Conservation (phyloP, 2,329 filamentous ascomycete genomes). For the Cladosporium oxysporum region DNA sequence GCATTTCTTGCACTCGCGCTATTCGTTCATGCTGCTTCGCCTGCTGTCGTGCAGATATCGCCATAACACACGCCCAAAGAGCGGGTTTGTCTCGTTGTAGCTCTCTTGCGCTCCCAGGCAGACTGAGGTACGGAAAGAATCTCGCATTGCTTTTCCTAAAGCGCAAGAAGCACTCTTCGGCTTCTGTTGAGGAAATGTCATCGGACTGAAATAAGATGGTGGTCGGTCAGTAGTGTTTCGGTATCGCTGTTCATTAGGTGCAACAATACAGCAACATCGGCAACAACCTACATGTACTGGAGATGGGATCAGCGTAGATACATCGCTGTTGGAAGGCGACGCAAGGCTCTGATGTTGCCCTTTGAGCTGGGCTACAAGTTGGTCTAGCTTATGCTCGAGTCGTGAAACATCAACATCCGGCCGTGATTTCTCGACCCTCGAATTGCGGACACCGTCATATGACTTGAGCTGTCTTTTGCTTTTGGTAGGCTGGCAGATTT, state of each 20-base stretch:
- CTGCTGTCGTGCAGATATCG: conserved; percentile 29
- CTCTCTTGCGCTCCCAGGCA: conserved; percentile 21
- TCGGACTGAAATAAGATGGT: not conserved
- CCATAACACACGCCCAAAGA: conserved; percentile 44
- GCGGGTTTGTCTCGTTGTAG: conserved; percentile 41
- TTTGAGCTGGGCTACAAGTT: conserved; percentile 7
- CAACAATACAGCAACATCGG: not conserved
- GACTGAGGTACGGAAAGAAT: conserved; percentile 4
- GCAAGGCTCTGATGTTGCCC: conserved; percentile 10
- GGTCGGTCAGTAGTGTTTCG: not conserved
- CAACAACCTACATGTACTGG: not conserved
- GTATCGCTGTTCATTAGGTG: too few species aligned
- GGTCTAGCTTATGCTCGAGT: conserved; percentile 14
- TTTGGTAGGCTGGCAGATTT: conserved; percentile 7
- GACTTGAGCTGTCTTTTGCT: conserved; percentile 15
- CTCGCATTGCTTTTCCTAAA: conserved; percentile 7
- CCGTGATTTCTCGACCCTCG: conserved; percentile 4
- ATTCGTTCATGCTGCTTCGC: conserved; percentile 32
- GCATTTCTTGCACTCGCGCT: conserved; percentile 30
- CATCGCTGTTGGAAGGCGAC: not conserved
- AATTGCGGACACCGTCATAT: not conserved
- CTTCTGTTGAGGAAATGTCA: conserved; percentile 2
- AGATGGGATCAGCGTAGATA: not conserved
- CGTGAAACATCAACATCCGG: conserved; percentile 5
- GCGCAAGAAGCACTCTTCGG: not conserved